Evolutionary conservation across 2,329 filamentous ascomycete genomes (phyloP).

Genomic region (Aspergillus terreus): DNA sequence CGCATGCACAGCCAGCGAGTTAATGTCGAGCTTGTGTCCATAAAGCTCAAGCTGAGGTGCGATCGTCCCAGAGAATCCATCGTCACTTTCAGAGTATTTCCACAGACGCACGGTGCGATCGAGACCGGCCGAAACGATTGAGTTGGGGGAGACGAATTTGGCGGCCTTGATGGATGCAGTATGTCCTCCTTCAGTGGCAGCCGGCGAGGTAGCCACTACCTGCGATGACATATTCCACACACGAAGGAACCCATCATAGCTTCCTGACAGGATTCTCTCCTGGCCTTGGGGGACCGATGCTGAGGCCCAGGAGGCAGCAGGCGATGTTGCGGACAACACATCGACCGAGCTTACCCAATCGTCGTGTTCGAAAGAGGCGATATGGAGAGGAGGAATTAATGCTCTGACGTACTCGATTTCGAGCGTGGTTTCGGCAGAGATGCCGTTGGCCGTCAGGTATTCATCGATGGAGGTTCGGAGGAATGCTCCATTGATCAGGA

Average conservation of each 20-base stretch:
- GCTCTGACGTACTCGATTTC: constrained; percentile 91
- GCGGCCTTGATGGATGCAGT: constrained; percentile 74
- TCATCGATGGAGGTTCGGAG: constrained; percentile 86
- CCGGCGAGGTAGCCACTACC: constrained; percentile 70
- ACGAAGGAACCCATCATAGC: constrained; percentile 83
- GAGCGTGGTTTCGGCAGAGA: constrained; percentile 83
- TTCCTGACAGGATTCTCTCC: constrained; percentile 80
- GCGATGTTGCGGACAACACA: constrained; percentile 66
- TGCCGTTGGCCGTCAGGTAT: constrained; percentile 78
- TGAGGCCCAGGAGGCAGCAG: constrained; percentile 56
- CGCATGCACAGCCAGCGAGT: constrained; percentile 70
- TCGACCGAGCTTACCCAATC: constrained; percentile 93
- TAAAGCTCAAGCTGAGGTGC: constrained; percentile 77
- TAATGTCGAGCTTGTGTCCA: constrained; percentile 72
- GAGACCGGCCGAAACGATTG: constrained; percentile 77
- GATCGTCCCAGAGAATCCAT: constrained; percentile 59
- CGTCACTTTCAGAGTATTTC: constrained; percentile 72
- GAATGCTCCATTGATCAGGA: constrained; percentile 91
- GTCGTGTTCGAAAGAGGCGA: constrained; percentile 92
- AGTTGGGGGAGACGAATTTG: constrained; percentile 72
- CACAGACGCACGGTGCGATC: constrained; percentile 85
- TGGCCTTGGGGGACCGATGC: constrained; percentile 51
- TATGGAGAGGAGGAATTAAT: constrained; percentile 80
- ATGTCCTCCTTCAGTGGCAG: constrained; percentile 67
- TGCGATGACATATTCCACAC: constrained; percentile 90